Conservation (phyloP, 345 rosid genomes). For the Syzygium jambos region DNA sequence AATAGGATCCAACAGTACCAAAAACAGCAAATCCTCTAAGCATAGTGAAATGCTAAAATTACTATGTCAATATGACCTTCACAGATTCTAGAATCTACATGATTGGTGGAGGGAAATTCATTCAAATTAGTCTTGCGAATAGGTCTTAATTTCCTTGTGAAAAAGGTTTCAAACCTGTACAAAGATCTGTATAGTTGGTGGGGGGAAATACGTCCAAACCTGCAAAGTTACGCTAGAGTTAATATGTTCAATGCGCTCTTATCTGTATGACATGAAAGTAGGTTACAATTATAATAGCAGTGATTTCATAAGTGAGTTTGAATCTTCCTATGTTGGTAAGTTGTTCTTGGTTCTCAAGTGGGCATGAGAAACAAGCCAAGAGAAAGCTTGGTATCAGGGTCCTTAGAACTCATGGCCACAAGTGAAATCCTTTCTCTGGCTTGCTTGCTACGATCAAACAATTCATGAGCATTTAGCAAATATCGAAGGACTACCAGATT, state of each 20-base stretch:
- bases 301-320: not conserved
- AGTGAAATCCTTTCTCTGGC: not conserved
- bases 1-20: not conserved
- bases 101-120: fast-evolving
- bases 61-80: not conserved
- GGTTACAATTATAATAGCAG: not conserved
- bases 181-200: not conserved
- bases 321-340: not conserved
- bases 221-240: not conserved
- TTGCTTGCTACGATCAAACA: not conserved
- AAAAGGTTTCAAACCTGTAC: not conserved
- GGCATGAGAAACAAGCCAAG: not conserved
- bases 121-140: not conserved
- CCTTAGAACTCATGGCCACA: not conserved
- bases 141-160: not conserved
- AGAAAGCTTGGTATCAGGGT: not conserved
- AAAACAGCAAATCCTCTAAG: not conserved
- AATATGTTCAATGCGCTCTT: not conserved
- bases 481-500: not conserved
- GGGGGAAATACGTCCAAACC: not conserved
- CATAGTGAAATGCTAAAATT: not conserved
- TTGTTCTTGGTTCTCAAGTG: not conserved
- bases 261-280: not conserved
- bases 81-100: not conserved
- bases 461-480: not conserved